Evolutionary conservation across 2,329 filamentous ascomycete species (phyloP), one percentile per base, ranked within the genome.

Genomic region (Didymellaceae sp.): DNA sequence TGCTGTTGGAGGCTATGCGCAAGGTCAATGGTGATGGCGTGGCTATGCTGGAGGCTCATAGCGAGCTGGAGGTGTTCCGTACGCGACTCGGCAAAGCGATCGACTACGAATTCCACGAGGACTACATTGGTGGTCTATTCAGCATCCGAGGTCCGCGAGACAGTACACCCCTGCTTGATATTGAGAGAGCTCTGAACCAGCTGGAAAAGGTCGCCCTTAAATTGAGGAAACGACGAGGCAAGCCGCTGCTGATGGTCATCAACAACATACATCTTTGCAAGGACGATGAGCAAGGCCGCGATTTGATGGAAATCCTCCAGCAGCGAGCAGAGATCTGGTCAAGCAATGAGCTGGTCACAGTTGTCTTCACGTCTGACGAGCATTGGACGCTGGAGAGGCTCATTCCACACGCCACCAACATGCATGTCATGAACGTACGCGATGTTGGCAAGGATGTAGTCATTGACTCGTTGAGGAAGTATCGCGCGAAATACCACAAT

Each of bases 331-430:
- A 99, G 73, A 89, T 94, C 70, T 99, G 94, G 94, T 91, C 93
- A 1, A 92, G 91, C 1, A 86, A 89, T 25, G 92, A 91, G 57
- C 81, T 97, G 5, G 89, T 95, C 28, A 97, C 93, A 0, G 85
- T 90, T 77, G 86, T 99, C 16, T 91, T 99, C 75, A 97, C 96
- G 72, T 92, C 87, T 43, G 94, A 99, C 70, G 93, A 97, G 71
- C 97, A 96, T 75, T 99, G 93, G 94, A 89, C 97, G 0, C 95
- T 96, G 62, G 94, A 99, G 72, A 85, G 91, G 10, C 78, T 99
- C 45, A 97, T 96, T 77, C 87, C 90, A 67, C 87, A 96, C 48
- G 90, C 91, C 3, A 96, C 91, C 3, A 86, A 94, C 40, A 95
- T 99, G 90, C 90, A 96, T 65, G 87, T 97, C 16, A 86, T 95